These are phyloP conservation scores for Naganishia friedmannii DNA, from an alignment of 768 basidiomycete species.

Conservation along the genomic window DNA sequence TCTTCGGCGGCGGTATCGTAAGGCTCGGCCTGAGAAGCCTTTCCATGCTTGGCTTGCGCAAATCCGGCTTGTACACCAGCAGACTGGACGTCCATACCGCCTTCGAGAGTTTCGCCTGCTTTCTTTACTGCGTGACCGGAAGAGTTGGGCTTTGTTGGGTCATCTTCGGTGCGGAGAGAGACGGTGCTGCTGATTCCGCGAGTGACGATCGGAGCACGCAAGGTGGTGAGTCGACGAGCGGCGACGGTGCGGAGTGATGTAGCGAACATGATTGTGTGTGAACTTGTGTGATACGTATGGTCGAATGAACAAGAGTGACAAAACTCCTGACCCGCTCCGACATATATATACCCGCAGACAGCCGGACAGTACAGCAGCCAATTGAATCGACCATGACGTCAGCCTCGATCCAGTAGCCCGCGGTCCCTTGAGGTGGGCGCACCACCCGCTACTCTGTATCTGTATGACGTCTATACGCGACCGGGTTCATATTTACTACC, in stretches of 20 bases:
- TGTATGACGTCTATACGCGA: too few relatives aligned
- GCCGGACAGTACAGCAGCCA: too few relatives aligned
- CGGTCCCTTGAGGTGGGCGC: neutral
- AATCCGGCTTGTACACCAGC: slow-evolving; percentile 37
- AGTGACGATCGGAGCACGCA: neutral
- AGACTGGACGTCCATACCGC: slow-evolving; percentile 42
- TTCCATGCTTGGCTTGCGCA: slow-evolving; percentile 31
- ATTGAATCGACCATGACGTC: neutral
- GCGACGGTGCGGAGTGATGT: slow-evolving; percentile 17
- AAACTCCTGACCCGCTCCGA: neutral
- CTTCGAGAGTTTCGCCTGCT: slow-evolving; percentile 35
- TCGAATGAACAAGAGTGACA: neutral
- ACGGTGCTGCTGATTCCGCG: slow-evolving; percentile 16
- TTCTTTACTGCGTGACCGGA: slow-evolving; percentile 47
- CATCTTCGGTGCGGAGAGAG: neutral
- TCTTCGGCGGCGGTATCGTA: slow-evolving; percentile 28
- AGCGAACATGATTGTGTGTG: slow-evolving; percentile 25
- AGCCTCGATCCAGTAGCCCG: neutral
- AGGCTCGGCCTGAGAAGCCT: slow-evolving; percentile 28
- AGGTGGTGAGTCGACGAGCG: slow-evolving; percentile 2
- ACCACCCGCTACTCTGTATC: neutral
- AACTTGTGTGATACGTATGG: too few relatives aligned
- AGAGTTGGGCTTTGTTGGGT: slow-evolving; percentile 29
- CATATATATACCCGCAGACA: neutral
- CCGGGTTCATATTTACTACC: too few relatives aligned